Conservation (phyloP, 2,329 filamentous ascomycete genomes). For the Fusarium nanum region DNA sequence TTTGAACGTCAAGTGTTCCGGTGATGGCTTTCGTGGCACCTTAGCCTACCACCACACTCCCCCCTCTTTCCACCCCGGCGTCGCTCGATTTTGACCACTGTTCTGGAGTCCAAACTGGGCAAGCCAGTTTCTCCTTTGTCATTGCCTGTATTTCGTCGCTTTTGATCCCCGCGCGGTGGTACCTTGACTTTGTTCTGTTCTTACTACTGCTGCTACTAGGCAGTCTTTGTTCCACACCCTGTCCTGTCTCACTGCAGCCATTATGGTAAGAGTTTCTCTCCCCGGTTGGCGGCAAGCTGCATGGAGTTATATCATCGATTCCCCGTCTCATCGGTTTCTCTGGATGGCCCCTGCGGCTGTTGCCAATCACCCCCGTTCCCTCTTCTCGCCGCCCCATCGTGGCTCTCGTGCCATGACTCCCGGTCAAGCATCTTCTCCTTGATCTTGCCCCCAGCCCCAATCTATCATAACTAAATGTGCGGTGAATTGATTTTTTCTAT, state of each 20-base stretch:
- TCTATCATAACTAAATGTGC: constrained; percentile 49
- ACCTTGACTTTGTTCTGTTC: constrained; percentile 50
- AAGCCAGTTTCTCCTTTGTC: constrained; percentile 49
- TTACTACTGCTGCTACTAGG: constrained; percentile 36
- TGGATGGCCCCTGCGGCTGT: constrained; percentile 42
- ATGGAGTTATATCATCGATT: constrained; percentile 58
- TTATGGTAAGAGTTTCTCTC: constrained; percentile 62
- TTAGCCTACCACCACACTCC: constrained; percentile 50
- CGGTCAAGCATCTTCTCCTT: constrained; percentile 45
- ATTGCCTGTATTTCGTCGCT: constrained; percentile 52
- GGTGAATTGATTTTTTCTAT: constrained; percentile 54
- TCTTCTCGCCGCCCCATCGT: constrained; percentile 43
- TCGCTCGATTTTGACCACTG: constrained; percentile 47
- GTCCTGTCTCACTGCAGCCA: constrained; percentile 54
- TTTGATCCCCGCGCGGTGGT: constrained; percentile 52
- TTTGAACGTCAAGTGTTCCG: constrained; percentile 45
- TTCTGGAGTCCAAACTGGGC: constrained; percentile 44
- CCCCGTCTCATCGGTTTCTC: constrained; percentile 48
- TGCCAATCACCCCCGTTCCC: constrained; percentile 44
- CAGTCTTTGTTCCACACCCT: constrained; percentile 49
- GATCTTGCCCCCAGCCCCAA: constrained; percentile 43
- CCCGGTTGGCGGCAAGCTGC: constrained; percentile 57
- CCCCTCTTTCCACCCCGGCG: constrained; percentile 49
- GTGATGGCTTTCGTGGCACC: constrained; percentile 53
- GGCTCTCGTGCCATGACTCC: constrained; percentile 46